Evolutionary conservation across 495 filamentous ascomycete genomes (phyloP).

Genomic region (Penicillium egyptiacum): DNA sequence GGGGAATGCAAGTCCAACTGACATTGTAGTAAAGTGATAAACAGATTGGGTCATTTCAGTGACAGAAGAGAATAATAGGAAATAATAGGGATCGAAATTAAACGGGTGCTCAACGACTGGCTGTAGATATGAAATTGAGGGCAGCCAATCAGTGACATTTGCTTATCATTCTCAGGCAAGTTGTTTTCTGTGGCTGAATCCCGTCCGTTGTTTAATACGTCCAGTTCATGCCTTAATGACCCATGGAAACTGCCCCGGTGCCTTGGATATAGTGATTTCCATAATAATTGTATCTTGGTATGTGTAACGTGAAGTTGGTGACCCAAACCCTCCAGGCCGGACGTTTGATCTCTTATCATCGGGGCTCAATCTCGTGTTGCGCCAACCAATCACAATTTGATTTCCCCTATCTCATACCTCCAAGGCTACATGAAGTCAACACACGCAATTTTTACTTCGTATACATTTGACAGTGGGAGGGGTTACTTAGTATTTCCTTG

Average conservation of each 20-base stretch:
- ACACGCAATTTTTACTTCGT: too few relatives aligned
- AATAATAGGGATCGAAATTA: slow-evolving; percentile 4
- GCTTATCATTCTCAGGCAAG: slow-evolving; percentile 20
- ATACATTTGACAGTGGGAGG: background rate
- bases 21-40: background rate
- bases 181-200: background rate
- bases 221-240: background rate
- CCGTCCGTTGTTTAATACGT: background rate
- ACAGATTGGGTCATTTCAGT: slow-evolving; percentile 13
- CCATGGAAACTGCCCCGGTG: background rate
- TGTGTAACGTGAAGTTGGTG: background rate
- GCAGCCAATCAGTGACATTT: slow-evolving; percentile 25
- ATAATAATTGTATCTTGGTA: background rate
- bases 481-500: background rate
- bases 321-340: background rate
- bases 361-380: background rate
- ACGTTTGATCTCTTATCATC: slow-evolving; percentile 18
- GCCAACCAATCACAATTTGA: slow-evolving; percentile 16
- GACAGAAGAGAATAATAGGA: slow-evolving; percentile 4
- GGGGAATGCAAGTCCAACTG: background rate
- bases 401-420: slow-evolving; percentile 2
- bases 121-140: slow-evolving; percentile 31
- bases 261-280: background rate
- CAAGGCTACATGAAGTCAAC: too few relatives aligned
- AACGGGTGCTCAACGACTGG: slow-evolving; percentile 21